Evolutionary conservation across 441 rosid genomes (phyloP), one percentile per base, ranked within the genome.

Genomic region (Dalechampia spathulata): DNA sequence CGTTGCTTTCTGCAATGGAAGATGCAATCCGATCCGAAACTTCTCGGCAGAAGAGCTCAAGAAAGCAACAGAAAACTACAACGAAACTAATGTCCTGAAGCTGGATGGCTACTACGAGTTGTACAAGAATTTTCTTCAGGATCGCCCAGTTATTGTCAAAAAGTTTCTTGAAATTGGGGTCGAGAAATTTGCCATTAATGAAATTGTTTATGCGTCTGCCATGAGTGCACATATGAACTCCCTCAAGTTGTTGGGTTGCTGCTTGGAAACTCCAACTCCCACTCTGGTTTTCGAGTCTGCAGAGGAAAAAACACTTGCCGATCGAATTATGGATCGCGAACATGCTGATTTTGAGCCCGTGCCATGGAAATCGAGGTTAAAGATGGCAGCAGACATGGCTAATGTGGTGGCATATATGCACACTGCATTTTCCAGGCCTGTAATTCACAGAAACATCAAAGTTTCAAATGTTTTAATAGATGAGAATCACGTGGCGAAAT

Each of bases 331-430:
- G 3, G 4, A 16, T 4, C 32, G 30, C 11, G 7, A 21, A 5
- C 26, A 54, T 4, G 12, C 14, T 0, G 7, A 44, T 17, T 39
- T 46, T 16, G 43, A 63, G 10, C 42, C 48, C 4, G 21, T 68
- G 5, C 52, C 39, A 12, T 48, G 67, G 65, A 36, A 22, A 38
- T n/a, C 4, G n/a, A 42, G 72, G 52, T 22, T 69, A 27, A 65
- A 46, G 42, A 50, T 65, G 19, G 66, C 44, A n/a, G 11, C 20
- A 25, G 73, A 51, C 21, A 50, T 63, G 27, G 69, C 74, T 9
- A 69, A 69, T 34, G 68, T 40, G 3, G 39, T 73, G 13, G 38
- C 54, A 0, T 65, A 73, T 63, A 60, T 69, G 38, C 69, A 59
- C 43, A 60, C 47, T 26, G 65, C 65, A 54, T 63, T 58, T 21